Evolutionary conservation across 2,329 filamentous ascomycete genomes (phyloP).

Genomic region (Chrysosporium queenslandicum): DNA sequence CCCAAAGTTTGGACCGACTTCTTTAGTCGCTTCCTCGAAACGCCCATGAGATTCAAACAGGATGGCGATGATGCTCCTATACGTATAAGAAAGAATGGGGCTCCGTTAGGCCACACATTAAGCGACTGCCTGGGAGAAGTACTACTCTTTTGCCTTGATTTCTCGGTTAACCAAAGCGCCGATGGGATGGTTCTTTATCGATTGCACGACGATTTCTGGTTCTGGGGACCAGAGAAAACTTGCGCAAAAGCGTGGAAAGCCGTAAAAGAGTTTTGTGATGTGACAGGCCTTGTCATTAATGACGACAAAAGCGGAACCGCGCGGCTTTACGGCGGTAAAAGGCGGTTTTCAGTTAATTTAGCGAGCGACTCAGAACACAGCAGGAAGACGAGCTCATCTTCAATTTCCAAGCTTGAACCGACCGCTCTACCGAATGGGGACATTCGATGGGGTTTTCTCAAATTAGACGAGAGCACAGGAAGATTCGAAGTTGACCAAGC

Average conservation of each 20-base stretch:
- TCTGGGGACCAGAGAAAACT: conserved; percentile 49
- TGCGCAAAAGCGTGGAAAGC: conserved; percentile 52
- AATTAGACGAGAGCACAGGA: conserved; percentile 44
- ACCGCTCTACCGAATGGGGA: conserved; percentile 42
- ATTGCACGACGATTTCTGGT: conserved; percentile 57
- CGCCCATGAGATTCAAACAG: conserved; percentile 49
- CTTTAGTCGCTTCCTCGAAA: conserved; percentile 50
- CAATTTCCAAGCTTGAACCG: conserved; percentile 9
- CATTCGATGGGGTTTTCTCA: conserved; percentile 52
- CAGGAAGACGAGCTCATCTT: background rate
- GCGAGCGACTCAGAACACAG: conserved; percentile 8
- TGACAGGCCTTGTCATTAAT: conserved; percentile 52
- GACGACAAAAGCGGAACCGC: conserved; percentile 48
- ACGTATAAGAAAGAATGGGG: conserved; percentile 45
- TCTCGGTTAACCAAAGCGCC: conserved; percentile 51
- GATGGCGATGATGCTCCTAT: conserved; percentile 41
- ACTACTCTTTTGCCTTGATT: conserved; percentile 56
- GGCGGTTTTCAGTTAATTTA: background rate
- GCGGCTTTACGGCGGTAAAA: conserved; percentile 27
- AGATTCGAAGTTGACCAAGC: conserved; percentile 51
- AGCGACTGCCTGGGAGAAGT: conserved; percentile 52
- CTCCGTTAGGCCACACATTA: conserved; percentile 51
- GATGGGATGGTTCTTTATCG: conserved; percentile 49
- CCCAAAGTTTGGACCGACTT: conserved; percentile 48
- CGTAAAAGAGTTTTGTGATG: conserved; percentile 44